These are phyloP conservation scores for Wakefieldia striispora DNA, from an alignment of 768 basidiomycete genomes.

Conservation along the genomic window DNA sequence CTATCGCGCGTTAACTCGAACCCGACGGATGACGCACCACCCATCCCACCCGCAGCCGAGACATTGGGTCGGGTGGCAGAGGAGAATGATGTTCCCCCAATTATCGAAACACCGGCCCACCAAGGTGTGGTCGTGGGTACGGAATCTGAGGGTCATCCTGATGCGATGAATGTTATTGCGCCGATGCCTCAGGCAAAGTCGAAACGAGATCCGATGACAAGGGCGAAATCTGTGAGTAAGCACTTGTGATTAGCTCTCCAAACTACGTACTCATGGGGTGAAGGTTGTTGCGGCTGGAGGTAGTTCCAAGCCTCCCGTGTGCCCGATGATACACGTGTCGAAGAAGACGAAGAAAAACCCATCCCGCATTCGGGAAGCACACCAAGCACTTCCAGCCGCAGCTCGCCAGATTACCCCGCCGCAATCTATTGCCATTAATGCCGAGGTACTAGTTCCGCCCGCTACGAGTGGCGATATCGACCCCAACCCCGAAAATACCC, in stretches of 20 bases:
- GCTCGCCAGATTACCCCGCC: slow-evolving; percentile 8
- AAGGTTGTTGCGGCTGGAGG: slow-evolving; percentile 20
- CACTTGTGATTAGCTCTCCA: neutral
- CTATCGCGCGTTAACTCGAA: neutral
- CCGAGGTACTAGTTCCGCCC: slow-evolving; percentile 19
- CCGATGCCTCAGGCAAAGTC: slow-evolving; percentile 5
- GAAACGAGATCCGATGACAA: slow-evolving; percentile 31
- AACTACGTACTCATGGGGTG: slow-evolving; percentile 18
- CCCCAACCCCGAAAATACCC: slow-evolving; percentile 20
- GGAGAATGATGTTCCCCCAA: neutral
- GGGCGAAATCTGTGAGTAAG: slow-evolving; percentile 21
- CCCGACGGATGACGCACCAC: neutral
- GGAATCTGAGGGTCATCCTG: neutral
- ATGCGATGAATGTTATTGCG: neutral
- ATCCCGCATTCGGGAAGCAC: slow-evolving; percentile 12
- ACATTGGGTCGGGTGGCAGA: neutral
- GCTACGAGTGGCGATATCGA: slow-evolving; percentile 29
- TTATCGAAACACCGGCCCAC: neutral
- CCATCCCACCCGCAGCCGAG: neutral
- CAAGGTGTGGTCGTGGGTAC: slow-evolving; percentile 3
- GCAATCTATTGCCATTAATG: slow-evolving; percentile 12
- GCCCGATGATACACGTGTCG: slow-evolving; percentile 15
- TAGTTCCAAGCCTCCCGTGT: slow-evolving; percentile 16
- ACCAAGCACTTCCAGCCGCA: slow-evolving; percentile 6
- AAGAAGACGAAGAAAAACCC: slow-evolving; percentile 19